phyloP scores from a whole-genome alignment of 1,284 basidiomycete genomes.

The Sphaerobolus stellatus region DNA sequence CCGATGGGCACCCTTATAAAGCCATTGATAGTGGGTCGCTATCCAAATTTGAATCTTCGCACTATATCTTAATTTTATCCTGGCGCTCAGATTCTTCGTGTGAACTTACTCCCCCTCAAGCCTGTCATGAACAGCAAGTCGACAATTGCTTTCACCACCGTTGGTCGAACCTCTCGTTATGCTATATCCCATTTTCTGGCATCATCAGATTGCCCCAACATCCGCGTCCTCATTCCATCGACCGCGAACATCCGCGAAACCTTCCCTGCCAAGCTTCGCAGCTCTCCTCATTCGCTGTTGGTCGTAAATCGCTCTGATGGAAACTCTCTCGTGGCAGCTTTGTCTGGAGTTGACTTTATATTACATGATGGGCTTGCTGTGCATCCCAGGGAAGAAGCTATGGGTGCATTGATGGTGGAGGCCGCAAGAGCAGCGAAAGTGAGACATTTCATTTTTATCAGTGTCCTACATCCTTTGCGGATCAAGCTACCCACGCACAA shows the following conservation, averaged over 20 bases:
- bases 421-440: not conserved
- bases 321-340: not conserved
- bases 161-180: no score
- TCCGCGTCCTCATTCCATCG: not conserved
- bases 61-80: no score
- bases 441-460: not conserved
- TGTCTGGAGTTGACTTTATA: not conserved
- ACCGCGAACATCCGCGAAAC: not conserved
- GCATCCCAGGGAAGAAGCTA: not conserved
- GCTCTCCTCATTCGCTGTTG: not conserved
- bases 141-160: no score
- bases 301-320: not conserved
- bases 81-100: no score
- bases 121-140: no score
- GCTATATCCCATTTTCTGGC: no score
- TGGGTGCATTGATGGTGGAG: not conserved
- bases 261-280: not conserved
- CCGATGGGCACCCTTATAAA: no score
- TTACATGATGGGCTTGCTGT: not conserved
- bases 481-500: not conserved
- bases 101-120: no score
- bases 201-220: not conserved
- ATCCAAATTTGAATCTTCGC: no score
- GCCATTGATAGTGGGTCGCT: no score
- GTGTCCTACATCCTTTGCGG: not conserved